Percentiles rank a stretch among this genome's conserved stretches.
Conservation (phyloP, 768 basidiomycete genomes). For the Kwoniella sp. region DNA sequence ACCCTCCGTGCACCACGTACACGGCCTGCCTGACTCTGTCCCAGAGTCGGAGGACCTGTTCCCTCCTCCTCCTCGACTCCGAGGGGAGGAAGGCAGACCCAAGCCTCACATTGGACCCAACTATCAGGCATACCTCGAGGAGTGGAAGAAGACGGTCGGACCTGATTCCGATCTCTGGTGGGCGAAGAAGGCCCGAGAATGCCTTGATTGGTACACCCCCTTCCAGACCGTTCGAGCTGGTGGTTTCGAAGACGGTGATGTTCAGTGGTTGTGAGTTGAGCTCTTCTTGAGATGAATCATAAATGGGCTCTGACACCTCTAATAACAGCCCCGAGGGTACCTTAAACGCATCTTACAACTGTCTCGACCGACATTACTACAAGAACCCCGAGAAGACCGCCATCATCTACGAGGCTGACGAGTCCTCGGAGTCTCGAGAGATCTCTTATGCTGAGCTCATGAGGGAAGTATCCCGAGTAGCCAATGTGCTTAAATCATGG, state of each 20-base stretch:
- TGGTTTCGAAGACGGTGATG: conserved; percentile 78
- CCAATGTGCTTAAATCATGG: conserved; percentile 85
- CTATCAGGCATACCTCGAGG: conserved; percentile 69
- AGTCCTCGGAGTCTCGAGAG: conserved; percentile 75
- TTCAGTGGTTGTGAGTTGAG: conserved; percentile 74
- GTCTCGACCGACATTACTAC: conserved; percentile 95
- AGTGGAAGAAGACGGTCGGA: conserved; percentile 74
- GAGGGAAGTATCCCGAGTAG: conserved; percentile 81
- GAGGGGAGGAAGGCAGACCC: conserved; percentile 62
- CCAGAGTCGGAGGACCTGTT: conserved; percentile 58
- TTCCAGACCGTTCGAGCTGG: conserved; percentile 86
- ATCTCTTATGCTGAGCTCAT: conserved; percentile 83
- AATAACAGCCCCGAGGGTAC: conserved; percentile 73
- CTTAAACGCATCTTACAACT: conserved; percentile 93
- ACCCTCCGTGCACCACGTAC: conserved; percentile 27
- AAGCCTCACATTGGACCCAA: conserved; percentile 78
- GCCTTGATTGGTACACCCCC: conserved; percentile 82
- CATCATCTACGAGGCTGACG: conserved; percentile 98
- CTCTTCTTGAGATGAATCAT: neutral
- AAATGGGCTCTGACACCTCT: neutral
- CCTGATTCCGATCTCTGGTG: conserved; percentile 82
- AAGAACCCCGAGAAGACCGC: conserved; percentile 83
- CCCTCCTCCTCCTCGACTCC: conserved; percentile 76
- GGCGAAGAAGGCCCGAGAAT: conserved; percentile 74
- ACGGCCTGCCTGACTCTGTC: conserved; percentile 44